A percentile compares a stretch with the other conserved stretches of the same genome.
Evolutionary conservation across 2,329 filamentous ascomycete genomes (phyloP).

Genomic region (Stagonosporopsis tanaceti): DNA sequence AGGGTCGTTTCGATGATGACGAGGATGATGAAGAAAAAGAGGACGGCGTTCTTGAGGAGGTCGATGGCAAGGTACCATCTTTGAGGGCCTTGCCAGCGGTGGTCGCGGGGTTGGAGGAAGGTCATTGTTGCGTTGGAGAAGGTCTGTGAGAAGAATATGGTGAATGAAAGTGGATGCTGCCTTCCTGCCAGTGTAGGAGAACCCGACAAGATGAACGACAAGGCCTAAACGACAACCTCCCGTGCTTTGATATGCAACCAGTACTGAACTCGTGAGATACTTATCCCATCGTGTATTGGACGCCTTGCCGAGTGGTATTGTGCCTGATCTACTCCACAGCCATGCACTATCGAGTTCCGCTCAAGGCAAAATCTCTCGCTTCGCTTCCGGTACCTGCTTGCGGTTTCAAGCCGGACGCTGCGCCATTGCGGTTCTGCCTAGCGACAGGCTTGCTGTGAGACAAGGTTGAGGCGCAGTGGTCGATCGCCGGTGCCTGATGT

Average conservation of each 20-base stretch:
- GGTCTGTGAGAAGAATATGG: neutral
- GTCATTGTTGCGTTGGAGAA: neutral
- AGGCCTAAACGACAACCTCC: neutral
- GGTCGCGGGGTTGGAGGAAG: neutral
- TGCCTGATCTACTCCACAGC: constrained; percentile 2
- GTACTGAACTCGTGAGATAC: neutral
- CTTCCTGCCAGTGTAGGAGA: neutral
- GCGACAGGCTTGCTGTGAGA: neutral
- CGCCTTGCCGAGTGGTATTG: neutral
- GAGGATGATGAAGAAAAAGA: constrained; percentile 3
- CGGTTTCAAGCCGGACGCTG: neutral
- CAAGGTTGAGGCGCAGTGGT: constrained; percentile 6
- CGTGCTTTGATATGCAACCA: neutral
- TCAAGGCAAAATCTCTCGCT: neutral
- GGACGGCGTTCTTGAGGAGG: neutral
- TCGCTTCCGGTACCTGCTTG: neutral
- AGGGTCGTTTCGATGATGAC: constrained; percentile 4
- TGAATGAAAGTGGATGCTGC: neutral
- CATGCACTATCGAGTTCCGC: neutral
- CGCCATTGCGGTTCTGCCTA: constrained; percentile 4
- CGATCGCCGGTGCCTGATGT: constrained; percentile 1
- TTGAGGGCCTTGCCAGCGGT: constrained; percentile 6
- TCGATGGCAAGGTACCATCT: neutral
- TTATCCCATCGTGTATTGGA: constrained; percentile 1
- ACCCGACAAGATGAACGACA: neutral